phyloP scores from a whole-genome alignment of 2,329 filamentous ascomycete species.

The Fusarium goolgardi region DNA sequence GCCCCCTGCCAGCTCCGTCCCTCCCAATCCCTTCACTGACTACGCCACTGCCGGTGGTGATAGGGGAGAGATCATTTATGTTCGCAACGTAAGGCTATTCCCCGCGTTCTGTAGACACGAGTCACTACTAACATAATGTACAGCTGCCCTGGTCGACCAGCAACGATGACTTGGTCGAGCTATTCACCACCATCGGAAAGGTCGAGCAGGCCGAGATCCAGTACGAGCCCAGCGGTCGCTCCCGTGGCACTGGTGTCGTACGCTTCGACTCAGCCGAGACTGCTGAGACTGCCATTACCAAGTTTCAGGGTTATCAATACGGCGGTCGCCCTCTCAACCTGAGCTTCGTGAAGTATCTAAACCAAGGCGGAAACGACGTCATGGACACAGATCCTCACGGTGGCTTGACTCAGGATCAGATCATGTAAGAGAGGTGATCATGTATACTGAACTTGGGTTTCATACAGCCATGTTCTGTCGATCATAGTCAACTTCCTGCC shows the following conservation, averaged over 20 bases:
- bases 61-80: conserved; percentile 86
- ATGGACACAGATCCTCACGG: conserved; percentile 86
- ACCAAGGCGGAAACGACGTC: conserved; percentile 71
- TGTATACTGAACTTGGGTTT: conserved; percentile 22
- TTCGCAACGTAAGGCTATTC: conserved; percentile 84
- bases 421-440: conserved; percentile 74
- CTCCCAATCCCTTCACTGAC: conserved; percentile 94
- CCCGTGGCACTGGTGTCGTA: conserved; percentile 95
- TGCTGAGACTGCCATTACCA: conserved; percentile 92
- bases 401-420: conserved; percentile 94
- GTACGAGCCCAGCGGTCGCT: conserved; percentile 96
- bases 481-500: conserved; percentile 21
- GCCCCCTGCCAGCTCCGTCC: conserved; percentile 61
- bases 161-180: conserved; percentile 95
- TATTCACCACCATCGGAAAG: conserved; percentile 98
- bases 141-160: conserved; percentile 98
- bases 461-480: conserved; percentile 12
- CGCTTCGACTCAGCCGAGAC: conserved; percentile 86
- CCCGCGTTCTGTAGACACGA: neutral
- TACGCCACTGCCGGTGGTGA: conserved; percentile 89
- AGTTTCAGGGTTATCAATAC: conserved; percentile 98
- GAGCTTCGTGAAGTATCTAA: conserved; percentile 93
- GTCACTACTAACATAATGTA: conserved; percentile 39
- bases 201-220: conserved; percentile 99
- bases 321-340: conserved; percentile 93